A percentile compares a stretch with the other conserved stretches of the same genome.
phyloP scores from a whole-genome alignment of 2,329 filamentous ascomycete genomes.

The Aspergillus aculeatinus region DNA sequence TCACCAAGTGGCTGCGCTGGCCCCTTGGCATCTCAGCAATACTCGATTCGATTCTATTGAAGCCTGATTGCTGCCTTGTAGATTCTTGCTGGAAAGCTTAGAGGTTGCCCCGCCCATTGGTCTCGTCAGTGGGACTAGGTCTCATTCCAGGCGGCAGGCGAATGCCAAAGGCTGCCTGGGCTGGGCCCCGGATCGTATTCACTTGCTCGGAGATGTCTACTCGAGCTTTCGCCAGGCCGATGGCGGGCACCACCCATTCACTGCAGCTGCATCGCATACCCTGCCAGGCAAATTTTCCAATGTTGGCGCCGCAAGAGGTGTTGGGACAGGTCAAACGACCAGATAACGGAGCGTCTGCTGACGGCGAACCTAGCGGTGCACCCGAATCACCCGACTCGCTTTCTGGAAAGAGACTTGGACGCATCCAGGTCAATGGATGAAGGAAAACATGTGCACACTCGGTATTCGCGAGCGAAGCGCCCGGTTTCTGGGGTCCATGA shows the following conservation, averaged over 20 bases:
- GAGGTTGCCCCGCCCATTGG: slow-evolving; percentile 16
- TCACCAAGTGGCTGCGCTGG: neutral
- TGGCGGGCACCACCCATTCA: slow-evolving; percentile 86
- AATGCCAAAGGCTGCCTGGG: slow-evolving; percentile 33
- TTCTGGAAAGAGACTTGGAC: slow-evolving; percentile 62
- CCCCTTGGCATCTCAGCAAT: neutral
- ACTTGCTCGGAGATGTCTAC: slow-evolving; percentile 68
- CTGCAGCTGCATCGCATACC: slow-evolving; percentile 90
- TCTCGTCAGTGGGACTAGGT: slow-evolving; percentile 11
- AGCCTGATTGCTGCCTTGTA: neutral
- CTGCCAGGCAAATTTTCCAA: slow-evolving; percentile 95
- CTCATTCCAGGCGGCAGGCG: slow-evolving; percentile 43
- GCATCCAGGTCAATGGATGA: slow-evolving; percentile 95
- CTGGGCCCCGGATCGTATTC: slow-evolving; percentile 21
- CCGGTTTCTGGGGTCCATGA: slow-evolving; percentile 50
- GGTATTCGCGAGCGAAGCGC: slow-evolving; percentile 22
- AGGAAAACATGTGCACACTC: slow-evolving; percentile 84
- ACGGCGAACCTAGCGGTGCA: slow-evolving; percentile 22
- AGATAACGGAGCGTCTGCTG: slow-evolving; percentile 73
- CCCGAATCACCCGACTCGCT: slow-evolving; percentile 13
- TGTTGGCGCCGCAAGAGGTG: slow-evolving; percentile 71
- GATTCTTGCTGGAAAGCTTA: slow-evolving; percentile 7
- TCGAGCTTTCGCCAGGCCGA: slow-evolving; percentile 77
- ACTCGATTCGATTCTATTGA: neutral
- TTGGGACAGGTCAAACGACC: slow-evolving; percentile 84